Percentiles rank a stretch among this genome's conserved stretches.
These are phyloP conservation scores for Fusarium papillatum DNA, from an alignment of 2,329 filamentous ascomycete genomes.

Conservation along the genomic window DNA sequence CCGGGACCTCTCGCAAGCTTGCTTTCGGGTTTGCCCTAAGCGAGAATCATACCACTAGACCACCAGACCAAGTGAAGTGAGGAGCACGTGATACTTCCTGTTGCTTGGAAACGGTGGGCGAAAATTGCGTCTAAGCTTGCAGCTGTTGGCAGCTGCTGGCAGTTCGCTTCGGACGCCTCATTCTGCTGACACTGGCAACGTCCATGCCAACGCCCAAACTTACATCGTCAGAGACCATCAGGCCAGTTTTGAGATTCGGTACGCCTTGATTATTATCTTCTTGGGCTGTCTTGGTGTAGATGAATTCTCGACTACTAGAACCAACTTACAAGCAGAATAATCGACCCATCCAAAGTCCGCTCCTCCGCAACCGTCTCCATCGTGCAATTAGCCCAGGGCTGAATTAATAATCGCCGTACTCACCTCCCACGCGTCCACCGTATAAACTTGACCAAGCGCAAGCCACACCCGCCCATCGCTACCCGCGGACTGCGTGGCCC, in stretches of 20 bases:
- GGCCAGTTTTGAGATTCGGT: neutral
- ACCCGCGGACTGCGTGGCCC: slow-evolving; percentile 24
- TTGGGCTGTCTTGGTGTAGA: neutral
- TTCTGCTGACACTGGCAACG: neutral
- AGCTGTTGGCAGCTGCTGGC: neutral
- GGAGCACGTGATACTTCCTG: neutral
- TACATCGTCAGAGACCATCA: neutral
- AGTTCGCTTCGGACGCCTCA: neutral
- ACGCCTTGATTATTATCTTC: neutral
- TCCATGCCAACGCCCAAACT: neutral
- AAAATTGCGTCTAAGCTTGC: neutral
- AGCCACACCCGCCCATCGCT: slow-evolving; percentile 30
- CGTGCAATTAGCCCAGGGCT: neutral
- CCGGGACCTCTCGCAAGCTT: slow-evolving; percentile 59
- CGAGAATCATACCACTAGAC: slow-evolving; percentile 81
- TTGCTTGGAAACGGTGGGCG: neutral
- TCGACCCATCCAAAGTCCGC: slow-evolving; percentile 37
- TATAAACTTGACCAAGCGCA: slow-evolving; percentile 17
- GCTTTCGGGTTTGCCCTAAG: slow-evolving; percentile 68
- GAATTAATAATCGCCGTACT: slow-evolving; percentile 42
- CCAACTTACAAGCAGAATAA: neutral
- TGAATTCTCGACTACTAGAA: neutral
- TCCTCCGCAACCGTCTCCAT: slow-evolving; percentile 28
- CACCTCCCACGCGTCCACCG: slow-evolving; percentile 6
- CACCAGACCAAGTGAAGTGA: slow-evolving; percentile 56